Percentiles rank a stretch among this genome's conserved stretches.
These are phyloP conservation scores for Zea mays DNA, from an alignment of 176 grass and related monocot genomes.

Conservation along the genomic window Zm-B73-REFERENCE-NAM-5.0 NC_050098.1:211718501-211719000, in stretches of 20 bases:
- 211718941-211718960: not conserved
- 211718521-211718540: not conserved
- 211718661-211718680: slow-evolving; percentile 48
- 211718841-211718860: not conserved
- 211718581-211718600: too few relatives aligned
- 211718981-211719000: slow-evolving; percentile 9
- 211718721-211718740: slow-evolving; percentile 7
- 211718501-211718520: not conserved
- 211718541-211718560: not conserved
- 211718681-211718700: slow-evolving; percentile 41
- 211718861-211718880: not conserved
- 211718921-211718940: not conserved
- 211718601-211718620: too few relatives aligned
- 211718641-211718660: slow-evolving; percentile 48
- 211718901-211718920: not conserved
- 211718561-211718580: not conserved
- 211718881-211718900: not conserved
- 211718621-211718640: slow-evolving; percentile 42
- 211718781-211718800: not conserved
- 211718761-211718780: not conserved
- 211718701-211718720: slow-evolving; percentile 17
- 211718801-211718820: not conserved
- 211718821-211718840: not conserved
- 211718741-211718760: slow-evolving; percentile 30
- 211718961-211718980: not conserved